phyloP scores from a whole-genome alignment of 2,329 filamentous ascomycete genomes.

The Xylariaceae sp. region DNA sequence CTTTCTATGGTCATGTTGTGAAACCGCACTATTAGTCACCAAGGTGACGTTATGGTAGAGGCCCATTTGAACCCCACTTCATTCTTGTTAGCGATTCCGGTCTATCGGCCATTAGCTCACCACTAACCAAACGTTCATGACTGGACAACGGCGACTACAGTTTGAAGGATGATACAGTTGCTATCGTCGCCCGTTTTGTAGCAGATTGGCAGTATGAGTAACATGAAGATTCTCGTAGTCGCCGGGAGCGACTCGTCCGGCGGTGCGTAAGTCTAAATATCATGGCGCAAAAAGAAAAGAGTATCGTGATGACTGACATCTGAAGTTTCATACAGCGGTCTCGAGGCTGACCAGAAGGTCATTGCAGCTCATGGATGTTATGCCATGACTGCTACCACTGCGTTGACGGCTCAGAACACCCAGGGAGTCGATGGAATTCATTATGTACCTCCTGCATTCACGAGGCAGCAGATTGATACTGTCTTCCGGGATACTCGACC shows the following conservation, averaged over 20 bases:
- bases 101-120: too few relatives aligned
- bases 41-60: too few relatives aligned
- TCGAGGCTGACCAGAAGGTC: constrained; percentile 95
- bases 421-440: constrained; percentile 79
- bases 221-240: constrained; percentile 66
- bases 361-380: constrained; percentile 90
- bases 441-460: constrained; percentile 71
- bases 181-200: too few relatives aligned
- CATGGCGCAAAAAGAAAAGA: too few relatives aligned
- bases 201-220: constrained; percentile 29
- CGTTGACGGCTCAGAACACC: constrained; percentile 95
- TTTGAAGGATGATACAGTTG: too few relatives aligned
- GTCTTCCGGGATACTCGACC: constrained; percentile 79
- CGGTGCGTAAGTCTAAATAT: constrained; percentile 60
- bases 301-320: constrained; percentile 1
- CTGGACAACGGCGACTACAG: too few relatives aligned
- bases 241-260: constrained; percentile 89
- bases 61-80: too few relatives aligned
- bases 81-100: too few relatives aligned
- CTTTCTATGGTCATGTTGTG: too few relatives aligned
- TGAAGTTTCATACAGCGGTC: constrained; percentile 54
- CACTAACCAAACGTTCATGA: too few relatives aligned
- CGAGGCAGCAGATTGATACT: constrained; percentile 80
- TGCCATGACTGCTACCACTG: constrained; percentile 92
- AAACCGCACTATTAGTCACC: too few relatives aligned